Percentiles rank a stretch among this genome's conserved stretches.
These are phyloP conservation scores for Cryptococcus depauperatus DNA, from an alignment of 1,284 basidiomycete genomes.

Conservation along the genomic window DNA sequence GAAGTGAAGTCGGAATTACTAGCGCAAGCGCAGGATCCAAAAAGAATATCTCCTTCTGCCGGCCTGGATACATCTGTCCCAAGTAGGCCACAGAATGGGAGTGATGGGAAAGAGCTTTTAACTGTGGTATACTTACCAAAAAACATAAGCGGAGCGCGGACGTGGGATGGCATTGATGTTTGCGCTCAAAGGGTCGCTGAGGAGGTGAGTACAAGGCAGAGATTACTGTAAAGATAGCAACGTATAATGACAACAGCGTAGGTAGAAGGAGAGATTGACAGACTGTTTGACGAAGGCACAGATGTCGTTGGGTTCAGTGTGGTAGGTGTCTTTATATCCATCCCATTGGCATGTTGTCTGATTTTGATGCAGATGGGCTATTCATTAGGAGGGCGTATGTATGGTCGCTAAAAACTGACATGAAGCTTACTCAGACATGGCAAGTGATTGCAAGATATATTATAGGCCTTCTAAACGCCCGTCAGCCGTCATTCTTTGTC, in stretches of 20 bases:
- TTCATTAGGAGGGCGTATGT: conserved; percentile 41
- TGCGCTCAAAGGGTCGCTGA: conserved; percentile 32
- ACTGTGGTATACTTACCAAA: conserved; percentile 21
- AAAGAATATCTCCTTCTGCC: background rate
- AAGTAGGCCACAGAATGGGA: background rate
- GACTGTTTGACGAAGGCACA: conserved; percentile 28
- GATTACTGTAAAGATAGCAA: too few species aligned
- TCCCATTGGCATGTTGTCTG: background rate
- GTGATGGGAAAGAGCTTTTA: conserved; percentile 4
- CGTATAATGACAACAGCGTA: too few species aligned
- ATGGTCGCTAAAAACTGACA: background rate
- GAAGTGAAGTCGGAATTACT: conserved; percentile 31
- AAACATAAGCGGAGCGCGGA: conserved; percentile 30
- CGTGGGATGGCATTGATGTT: conserved; percentile 45
- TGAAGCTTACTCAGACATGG: background rate
- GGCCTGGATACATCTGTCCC: background rate
- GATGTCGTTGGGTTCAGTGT: conserved; percentile 33
- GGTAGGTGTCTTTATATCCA: conserved; percentile 15
- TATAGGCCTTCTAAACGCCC: conserved; percentile 34
- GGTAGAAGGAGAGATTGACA: conserved; percentile 34
- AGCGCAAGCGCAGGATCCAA: background rate
- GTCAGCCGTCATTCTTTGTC: conserved; percentile 36
- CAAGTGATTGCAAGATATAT: conserved; percentile 43
- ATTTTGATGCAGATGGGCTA: conserved; percentile 36
- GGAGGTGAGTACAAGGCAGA: conserved; percentile 27